phyloP scores from a whole-genome alignment of 352 stramenopile species.

The Globisporangium barbulae region DNA sequence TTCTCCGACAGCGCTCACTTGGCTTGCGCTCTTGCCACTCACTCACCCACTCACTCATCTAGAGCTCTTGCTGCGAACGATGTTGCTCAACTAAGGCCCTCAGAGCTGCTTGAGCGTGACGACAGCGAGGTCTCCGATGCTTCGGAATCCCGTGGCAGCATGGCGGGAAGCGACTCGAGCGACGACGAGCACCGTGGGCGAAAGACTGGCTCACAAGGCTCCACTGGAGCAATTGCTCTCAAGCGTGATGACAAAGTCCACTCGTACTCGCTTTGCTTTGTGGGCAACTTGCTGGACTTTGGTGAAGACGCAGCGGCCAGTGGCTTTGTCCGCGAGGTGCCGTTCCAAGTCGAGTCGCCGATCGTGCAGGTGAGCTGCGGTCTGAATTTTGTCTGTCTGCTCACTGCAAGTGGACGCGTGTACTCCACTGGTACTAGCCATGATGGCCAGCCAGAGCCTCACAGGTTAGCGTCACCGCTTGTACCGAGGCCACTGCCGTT shows the following conservation, averaged over 20 bases:
- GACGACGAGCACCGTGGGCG: background rate
- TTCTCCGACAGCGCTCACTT: background rate
- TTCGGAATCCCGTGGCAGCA: background rate
- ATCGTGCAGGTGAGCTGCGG: conserved; percentile 47
- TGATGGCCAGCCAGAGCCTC: conserved; percentile 4
- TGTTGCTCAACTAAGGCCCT: background rate
- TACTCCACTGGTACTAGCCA: conserved; percentile 26
- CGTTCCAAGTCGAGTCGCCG: conserved; percentile 35
- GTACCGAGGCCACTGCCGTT: conserved; percentile 25
- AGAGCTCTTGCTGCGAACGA: background rate
- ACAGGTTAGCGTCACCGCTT: background rate
- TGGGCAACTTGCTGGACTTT: conserved; percentile 39
- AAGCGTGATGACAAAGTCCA: conserved; percentile 7
- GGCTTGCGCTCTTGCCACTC: background rate
- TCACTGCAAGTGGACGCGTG: conserved; percentile 40
- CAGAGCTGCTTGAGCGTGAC: background rate
- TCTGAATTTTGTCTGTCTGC: conserved; percentile 44
- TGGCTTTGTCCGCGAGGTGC: conserved; percentile 33
- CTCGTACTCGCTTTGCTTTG: conserved; percentile 51
- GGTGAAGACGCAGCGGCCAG: background rate
- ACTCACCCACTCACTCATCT: background rate
- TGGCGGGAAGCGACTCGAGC: background rate
- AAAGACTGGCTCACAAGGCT: background rate
- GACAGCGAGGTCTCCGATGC: background rate
- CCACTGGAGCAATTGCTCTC: background rate